A percentile compares a stretch with the other conserved stretches of the same genome.
Evolutionary conservation across 495 filamentous ascomycete genomes (phyloP).

Genomic region (Aspergillus incahuasiensis): DNA sequence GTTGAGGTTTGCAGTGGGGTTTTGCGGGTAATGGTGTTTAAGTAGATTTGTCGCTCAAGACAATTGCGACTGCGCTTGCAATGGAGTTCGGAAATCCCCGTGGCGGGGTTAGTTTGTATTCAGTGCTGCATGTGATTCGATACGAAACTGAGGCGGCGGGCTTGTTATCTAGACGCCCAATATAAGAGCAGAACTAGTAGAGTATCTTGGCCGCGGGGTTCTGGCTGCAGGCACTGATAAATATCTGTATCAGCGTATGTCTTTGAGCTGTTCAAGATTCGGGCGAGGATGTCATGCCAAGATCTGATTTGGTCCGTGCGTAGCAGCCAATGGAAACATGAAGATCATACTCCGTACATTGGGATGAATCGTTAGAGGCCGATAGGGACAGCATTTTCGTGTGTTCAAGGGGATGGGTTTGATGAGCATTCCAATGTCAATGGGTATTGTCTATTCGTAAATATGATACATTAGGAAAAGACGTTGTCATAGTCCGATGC

Average conservation of each 20-base stretch:
- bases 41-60: too few species aligned
- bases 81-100: not conserved
- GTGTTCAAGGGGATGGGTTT: not conserved
- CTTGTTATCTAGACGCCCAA: not conserved
- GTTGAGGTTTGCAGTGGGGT: not conserved
- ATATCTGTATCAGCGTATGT: not conserved
- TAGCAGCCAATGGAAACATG: not conserved
- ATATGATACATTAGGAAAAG: not conserved
- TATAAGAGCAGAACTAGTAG: not conserved
- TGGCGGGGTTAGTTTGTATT: not conserved
- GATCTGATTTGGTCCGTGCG: conserved; percentile 36
- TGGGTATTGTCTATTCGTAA: not conserved
- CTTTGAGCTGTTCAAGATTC: not conserved
- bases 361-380: not conserved
- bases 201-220: not conserved
- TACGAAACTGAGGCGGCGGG: not conserved
- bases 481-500: not conserved
- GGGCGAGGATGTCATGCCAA: conserved; percentile 36
- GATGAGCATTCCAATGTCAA: not conserved
- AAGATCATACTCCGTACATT: not conserved
- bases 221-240: not conserved
- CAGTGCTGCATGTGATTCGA: too few species aligned
- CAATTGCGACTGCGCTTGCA: not conserved
- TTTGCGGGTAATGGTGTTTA: too few species aligned
- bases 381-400: not conserved